Evolutionary conservation across 148 eudicot genomes (phyloP).

Genomic region (Silene latifolia): DNA sequence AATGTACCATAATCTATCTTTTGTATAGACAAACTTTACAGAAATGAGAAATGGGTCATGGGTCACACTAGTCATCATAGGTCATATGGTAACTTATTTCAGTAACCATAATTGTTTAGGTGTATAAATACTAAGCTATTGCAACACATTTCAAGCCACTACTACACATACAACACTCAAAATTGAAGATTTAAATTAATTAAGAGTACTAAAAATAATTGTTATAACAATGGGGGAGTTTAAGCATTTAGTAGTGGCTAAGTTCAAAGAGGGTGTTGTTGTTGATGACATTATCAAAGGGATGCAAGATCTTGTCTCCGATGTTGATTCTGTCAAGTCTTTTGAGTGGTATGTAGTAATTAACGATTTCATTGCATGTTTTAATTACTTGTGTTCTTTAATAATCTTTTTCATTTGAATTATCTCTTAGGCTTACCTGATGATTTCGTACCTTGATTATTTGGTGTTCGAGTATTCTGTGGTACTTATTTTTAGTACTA

Average conservation of each 20-base stretch:
- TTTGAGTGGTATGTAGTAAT: slow-evolving; percentile 60
- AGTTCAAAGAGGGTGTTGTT: slow-evolving; percentile 76
- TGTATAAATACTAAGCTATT: background rate
- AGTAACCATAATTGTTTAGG: background rate
- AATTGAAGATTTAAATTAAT: background rate
- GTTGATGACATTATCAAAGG: slow-evolving; percentile 71
- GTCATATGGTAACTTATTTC: slow-evolving; percentile 3
- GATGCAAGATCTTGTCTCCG: slow-evolving; percentile 64
- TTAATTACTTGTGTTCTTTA: no score
- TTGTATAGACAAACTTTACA: background rate
- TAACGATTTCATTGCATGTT: no score
- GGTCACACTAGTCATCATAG: background rate
- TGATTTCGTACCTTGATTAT: no score
- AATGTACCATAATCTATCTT: slow-evolving; percentile 11
- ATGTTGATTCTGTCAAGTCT: slow-evolving; percentile 55
- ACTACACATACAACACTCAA: background rate
- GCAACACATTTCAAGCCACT: slow-evolving; percentile 5
- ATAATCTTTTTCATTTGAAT: no score
- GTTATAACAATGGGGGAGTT: slow-evolving; percentile 48
- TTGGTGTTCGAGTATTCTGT: no score
- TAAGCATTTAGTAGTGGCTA: slow-evolving; percentile 82
- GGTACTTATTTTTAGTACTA: no score
- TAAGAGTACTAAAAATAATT: background rate
- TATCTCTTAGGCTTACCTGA: no score
- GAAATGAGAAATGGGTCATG: background rate